Conservation (phyloP, 305 asterid species). For the Fraxinus albicans region DNA sequence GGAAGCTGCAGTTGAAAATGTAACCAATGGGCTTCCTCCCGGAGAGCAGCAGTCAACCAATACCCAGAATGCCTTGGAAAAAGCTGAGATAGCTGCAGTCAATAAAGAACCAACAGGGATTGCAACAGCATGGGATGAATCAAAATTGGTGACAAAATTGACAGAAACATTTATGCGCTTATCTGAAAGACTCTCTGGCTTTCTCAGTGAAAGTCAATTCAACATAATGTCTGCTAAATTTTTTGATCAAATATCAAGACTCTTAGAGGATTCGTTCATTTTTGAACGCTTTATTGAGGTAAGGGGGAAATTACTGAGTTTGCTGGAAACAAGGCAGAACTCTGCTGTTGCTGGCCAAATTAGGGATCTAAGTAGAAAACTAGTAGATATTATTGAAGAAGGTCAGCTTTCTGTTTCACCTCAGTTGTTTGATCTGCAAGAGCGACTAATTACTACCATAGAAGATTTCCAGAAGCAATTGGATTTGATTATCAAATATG, state of each 20-base stretch:
- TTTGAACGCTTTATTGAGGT: constrained; percentile 63
- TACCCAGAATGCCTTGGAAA: constrained; percentile 30
- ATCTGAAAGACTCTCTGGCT: constrained; percentile 88
- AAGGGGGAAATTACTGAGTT: constrained; percentile 48
- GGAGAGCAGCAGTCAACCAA: constrained; percentile 39
- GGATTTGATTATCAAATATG: constrained; percentile 80
- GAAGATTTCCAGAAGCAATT: constrained; percentile 90
- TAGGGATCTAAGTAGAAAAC: constrained; percentile 67
- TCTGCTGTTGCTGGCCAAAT: constrained; percentile 66
- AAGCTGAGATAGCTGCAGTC: constrained; percentile 38
- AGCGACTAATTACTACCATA: constrained; percentile 56
- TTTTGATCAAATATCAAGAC: constrained; percentile 76
- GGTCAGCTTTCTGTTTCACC: constrained; percentile 62
- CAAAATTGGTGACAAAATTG: constrained; percentile 61
- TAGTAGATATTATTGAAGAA: constrained; percentile 74
- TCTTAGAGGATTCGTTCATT: constrained; percentile 69
- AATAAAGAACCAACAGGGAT: constrained; percentile 45
- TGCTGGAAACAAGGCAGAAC: constrained; percentile 67
- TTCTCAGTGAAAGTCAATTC: constrained; percentile 81
- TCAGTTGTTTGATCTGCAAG: constrained; percentile 70
- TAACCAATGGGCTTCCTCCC: constrained; percentile 42
- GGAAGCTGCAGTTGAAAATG: constrained; percentile 60
- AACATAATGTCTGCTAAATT: constrained; percentile 67
- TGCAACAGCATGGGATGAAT: constrained; percentile 68
- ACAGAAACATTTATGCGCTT: constrained; percentile 67